These are phyloP conservation scores for Talaromyces atroroseus DNA, from an alignment of 2,329 filamentous ascomycete genomes.

Conservation along the genomic window DNA sequence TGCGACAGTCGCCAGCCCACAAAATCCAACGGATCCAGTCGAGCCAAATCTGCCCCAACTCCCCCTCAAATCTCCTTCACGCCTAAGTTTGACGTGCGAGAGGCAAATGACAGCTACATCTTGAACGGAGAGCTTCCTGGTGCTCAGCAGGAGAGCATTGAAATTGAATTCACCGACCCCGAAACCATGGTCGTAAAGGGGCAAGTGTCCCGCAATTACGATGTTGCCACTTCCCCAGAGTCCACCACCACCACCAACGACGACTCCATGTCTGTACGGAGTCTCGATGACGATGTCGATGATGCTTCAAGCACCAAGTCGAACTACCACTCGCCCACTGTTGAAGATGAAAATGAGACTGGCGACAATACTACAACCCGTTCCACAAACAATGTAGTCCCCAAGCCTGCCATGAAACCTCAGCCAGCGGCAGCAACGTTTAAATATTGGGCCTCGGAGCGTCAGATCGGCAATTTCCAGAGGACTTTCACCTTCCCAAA, in stretches of 20 bases:
- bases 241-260: neutral
- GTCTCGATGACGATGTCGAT: constrained; percentile 15
- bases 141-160: constrained; percentile 37
- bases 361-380: constrained; percentile 5
- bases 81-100: constrained; percentile 42
- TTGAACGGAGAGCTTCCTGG: constrained; percentile 44
- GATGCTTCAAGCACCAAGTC: constrained; percentile 16
- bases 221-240: constrained; percentile 14
- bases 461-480: constrained; percentile 53
- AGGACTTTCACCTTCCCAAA: constrained; percentile 53
- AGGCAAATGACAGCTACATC: constrained; percentile 35
- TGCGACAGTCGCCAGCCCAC: constrained; percentile 23
- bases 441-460: constrained; percentile 55
- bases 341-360: constrained; percentile 48
- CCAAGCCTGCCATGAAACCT: neutral
- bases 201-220: constrained; percentile 30
- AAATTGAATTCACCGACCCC: constrained; percentile 44
- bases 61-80: constrained; percentile 27
- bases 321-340: constrained; percentile 42
- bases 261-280: constrained; percentile 5
- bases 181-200: constrained; percentile 43
- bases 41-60: constrained; percentile 1
- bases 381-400: neutral
- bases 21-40: neutral
- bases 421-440: constrained; percentile 16